Base-by-base conservation (phyloP, 2,329 filamentous ascomycete genomes). In the Monilinia aucupariae region DNA sequence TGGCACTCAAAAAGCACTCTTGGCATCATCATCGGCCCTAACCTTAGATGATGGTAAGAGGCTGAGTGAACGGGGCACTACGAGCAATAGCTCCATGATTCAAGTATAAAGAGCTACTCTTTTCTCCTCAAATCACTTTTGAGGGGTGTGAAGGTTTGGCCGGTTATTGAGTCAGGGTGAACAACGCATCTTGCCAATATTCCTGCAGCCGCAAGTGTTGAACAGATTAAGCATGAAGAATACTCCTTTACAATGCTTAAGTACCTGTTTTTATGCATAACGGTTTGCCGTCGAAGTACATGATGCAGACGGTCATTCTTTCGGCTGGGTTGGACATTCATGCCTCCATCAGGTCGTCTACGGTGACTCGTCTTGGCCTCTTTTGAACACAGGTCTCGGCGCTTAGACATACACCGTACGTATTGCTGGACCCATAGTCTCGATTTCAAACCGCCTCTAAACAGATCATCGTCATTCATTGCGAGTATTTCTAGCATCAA, bases 41-140 rank as follows among this genome's bases (percentile, higher is more conserved):
- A 30, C n/a, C n/a, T n/a, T n/a, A n/a, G n/a, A 61, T 37, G 39
- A 55, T 47, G 17, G 30, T 61, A n/a, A 10, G 41, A 27, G 39
- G 59, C 59, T 47, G 20, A 47, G 27, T 22, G 41, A 30, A 20
- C 20, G 54, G 41, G 27, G 41, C 3, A 34, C 27, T 47, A 20
- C n/a, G n/a, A n/a, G n/a, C n/a, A n/a, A 17, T 25, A 34, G 27
- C 9, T 34, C 27, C n/a, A 4, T n/a, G 22, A 13, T 12, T 17
- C 41, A 37, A 47, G n/a, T 58, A 58, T 58, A 58, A 58, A 58
- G 54, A 58, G 54, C 13, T 47, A 4, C 54, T 15, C 54, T 34
- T 47, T 22, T 43, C 39, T 25, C 54, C 41, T 37, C 30, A 25
- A 17, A 25, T 22, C 7, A 2, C 34, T 37, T 9, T 47, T 12